A percentile compares a stretch with the other conserved stretches of the same genome.
These are phyloP conservation scores for Penicillium sp. DNA, from an alignment of 2,329 filamentous ascomycete genomes.

Conservation along the genomic window DNA sequence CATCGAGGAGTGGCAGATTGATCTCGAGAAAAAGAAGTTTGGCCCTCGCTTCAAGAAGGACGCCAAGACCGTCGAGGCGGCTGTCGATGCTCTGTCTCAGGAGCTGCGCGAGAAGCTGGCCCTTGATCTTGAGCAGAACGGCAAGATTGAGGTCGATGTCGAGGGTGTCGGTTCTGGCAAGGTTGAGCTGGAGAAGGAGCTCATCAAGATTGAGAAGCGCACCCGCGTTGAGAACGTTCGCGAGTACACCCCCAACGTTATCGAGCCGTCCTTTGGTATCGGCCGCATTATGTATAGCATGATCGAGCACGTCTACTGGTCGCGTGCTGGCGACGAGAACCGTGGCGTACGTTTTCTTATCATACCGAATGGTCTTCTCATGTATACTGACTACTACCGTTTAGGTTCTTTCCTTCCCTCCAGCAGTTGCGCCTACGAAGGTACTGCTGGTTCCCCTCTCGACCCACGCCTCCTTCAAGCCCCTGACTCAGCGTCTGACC, in stretches of 20 bases:
- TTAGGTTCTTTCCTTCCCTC: conserved; percentile 70
- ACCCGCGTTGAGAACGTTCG: conserved; percentile 78
- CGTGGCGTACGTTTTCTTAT: conserved; percentile 66
- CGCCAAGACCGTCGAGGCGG: conserved; percentile 77
- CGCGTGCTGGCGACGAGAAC: conserved; percentile 75
- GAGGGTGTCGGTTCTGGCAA: conserved; percentile 65
- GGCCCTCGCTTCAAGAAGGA: conserved; percentile 95
- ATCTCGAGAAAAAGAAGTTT: conserved; percentile 92
- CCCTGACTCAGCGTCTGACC: conserved; percentile 70
- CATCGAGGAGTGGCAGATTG: conserved; percentile 82
- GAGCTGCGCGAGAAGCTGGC: conserved; percentile 76
- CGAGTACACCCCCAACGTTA: conserved; percentile 92
- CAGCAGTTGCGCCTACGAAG: conserved; percentile 85
- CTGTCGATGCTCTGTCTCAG: conserved; percentile 72
- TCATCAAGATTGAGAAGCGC: conserved; percentile 78
- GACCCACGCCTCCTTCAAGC: conserved; percentile 73
- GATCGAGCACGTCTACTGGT: conserved; percentile 96
- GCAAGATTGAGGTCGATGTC: conserved; percentile 75
- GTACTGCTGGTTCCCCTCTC: conserved; percentile 89
- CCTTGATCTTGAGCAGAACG: conserved; percentile 67
- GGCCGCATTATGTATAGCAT: conserved; percentile 89
- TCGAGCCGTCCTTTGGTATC: conserved; percentile 97
- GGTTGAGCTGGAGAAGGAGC: conserved; percentile 74
- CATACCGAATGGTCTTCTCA: not conserved
- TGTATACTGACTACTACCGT: conserved; percentile 11